Evolutionary conservation across 2,329 filamentous ascomycete species (phyloP).

Genomic region (Cladosporium sp.): DNA sequence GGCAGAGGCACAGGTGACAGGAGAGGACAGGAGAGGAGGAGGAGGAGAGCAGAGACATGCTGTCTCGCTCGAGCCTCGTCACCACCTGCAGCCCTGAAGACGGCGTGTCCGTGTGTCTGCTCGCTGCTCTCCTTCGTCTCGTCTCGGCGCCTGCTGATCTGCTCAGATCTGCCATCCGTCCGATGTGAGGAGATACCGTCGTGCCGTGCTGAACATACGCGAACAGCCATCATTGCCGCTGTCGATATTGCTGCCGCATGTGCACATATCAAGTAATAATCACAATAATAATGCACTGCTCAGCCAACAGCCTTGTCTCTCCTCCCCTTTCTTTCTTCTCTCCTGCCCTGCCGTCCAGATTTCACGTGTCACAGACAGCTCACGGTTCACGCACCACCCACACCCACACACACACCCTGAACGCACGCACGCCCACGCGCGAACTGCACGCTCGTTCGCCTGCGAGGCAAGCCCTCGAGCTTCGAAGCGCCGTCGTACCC

Average conservation of each 20-base stretch:
- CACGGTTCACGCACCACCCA: constrained; percentile 2
- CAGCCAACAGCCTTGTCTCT: neutral
- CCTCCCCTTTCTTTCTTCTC: neutral
- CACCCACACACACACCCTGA: neutral
- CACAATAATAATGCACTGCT: neutral
- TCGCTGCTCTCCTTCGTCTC: neutral
- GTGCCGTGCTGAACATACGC: neutral
- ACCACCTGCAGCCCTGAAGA: constrained; percentile 19
- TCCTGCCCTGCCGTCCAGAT: neutral
- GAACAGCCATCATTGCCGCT: neutral
- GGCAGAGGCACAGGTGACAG: too few species aligned
- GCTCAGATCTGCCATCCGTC: neutral
- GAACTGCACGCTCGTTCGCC: neutral
- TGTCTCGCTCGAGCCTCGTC: constrained; percentile 14
- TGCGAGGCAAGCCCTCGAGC: neutral
- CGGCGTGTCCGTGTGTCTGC: neutral
- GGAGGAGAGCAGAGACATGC: constrained; percentile 13
- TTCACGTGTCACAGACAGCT: neutral
- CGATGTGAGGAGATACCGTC: neutral
- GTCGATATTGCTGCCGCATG: neutral
- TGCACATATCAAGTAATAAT: neutral
- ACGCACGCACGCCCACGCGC: neutral
- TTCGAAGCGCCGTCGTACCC: constrained; percentile 5
- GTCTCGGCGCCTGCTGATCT: neutral
- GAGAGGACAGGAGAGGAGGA: neutral